Evolutionary conservation across 2,329 filamentous ascomycete species (phyloP), one percentile per base, ranked within the genome.

Genomic region (Bipolaris sorokiniana): DNA sequence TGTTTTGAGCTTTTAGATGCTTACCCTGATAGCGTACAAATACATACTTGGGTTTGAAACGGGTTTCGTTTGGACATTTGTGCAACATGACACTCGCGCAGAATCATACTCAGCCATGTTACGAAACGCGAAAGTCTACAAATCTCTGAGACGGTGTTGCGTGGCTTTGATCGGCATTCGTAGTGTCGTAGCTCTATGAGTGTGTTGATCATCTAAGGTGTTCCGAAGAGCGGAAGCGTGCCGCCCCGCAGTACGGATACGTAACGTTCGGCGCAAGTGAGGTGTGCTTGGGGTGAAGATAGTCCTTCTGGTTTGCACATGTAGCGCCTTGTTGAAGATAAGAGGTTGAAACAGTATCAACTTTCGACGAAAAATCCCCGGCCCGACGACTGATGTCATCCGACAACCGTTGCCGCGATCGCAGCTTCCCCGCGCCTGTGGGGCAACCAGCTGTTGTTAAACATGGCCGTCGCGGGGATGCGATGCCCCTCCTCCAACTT

Each of bases 21-120:
- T 18, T 31, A 26, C 42, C 33, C 18, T 42, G 26, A 15, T 15
- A 6, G 28, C 10, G 20, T 4, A 28, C 7, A 16, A n/a, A 36
- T 18, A 13, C 23, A 15, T 18, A 18, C 2, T 11, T n/a, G 11
- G 13, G 18, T 13, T 48, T 66, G 64, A 66, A 64, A 67, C 61
- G 52, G 50, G 57, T 60, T 59, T 65, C 57, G 56, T 34, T 46
- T 38, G 54, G 51, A 37, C 37, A 34, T 41, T 37, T 56, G 64
- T 54, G 51, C 61, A 56, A 57, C 50, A 49, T 22, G 41, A 42
- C 22, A 34, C 53, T 52, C 56, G 48, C 51, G 44, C 46, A 51
- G 23, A 36, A 40, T 31, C 34, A 40, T 45, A 48, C 40, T 5
- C 36, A 13, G 28, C 34, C 22, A 26, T 11, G 9, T 34, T 26